Base-by-base conservation (phyloP, 192 early-diverging fungal genomes). In the Jimgerdemannia lactiflua region DNA sequence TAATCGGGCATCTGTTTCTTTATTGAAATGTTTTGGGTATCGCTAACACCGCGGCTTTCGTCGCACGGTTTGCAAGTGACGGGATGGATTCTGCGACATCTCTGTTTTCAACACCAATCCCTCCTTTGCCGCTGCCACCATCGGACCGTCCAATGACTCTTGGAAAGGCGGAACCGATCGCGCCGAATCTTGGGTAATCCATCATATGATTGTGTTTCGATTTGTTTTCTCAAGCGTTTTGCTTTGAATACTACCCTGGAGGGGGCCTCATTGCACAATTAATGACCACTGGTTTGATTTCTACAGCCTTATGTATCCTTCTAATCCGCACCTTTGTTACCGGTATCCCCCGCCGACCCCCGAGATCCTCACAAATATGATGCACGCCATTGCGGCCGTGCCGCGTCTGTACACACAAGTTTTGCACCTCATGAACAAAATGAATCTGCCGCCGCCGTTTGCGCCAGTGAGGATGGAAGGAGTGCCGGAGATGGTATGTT, bases 371-470 rank as follows among this genome's bases (percentile, higher is more conserved):
- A 43, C 44, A 4, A 89, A 89, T 65, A 90, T 90, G n/a, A 77
- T 78, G 69, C 69, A 86, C 49, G 84, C 90, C 4, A 85, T 90
- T 40, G 82, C 79, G 18, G 74, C 77, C 11, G 78, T 88, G 0
- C 90, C 89, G 3, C 73, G 85, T 40, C 75, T 90, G 18, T 90
- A 90, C 76, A 77, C 71, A n/a, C 89, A 90, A 68, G 89, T 90
- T 11, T 73, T 89, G 6, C 89, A 89, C 75, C 70, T 89, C 65
- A 89, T 89, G 88, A 89, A 89, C 69, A 89, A 89, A 73, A 84
- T 90, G 84, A 89, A 90, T 67, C 69, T 90, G 18, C 81, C 88
- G 3, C 89, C 89, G 10, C 88, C 88, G 9, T 89, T 89, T 68
- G 64, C 64, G 10, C 71, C 78, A 0, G 54, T 76, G 3, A 43